Evolutionary conservation across 495 filamentous ascomycete genomes (phyloP).

Genomic region (Trichoderma erinaceum): DNA sequence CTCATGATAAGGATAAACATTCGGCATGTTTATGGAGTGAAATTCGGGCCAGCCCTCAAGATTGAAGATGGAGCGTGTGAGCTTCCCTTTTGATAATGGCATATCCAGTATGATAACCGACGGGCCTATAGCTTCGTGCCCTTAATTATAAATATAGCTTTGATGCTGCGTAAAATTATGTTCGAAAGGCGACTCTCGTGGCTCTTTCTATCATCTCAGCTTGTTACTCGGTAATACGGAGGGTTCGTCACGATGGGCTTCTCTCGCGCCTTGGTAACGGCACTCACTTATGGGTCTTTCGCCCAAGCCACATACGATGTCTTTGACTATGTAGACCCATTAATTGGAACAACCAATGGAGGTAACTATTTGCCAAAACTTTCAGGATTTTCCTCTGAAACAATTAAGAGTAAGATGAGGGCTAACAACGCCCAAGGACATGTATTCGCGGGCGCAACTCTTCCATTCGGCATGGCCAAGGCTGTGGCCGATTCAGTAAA

Average conservation of each 20-base stretch:
- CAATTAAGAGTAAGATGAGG: slow-evolving; percentile 14
- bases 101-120: not conserved
- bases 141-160: not conserved
- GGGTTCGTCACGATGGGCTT: not conserved
- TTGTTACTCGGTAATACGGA: not conserved
- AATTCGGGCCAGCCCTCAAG: not conserved
- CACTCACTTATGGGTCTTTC: not conserved
- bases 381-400: not conserved
- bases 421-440: slow-evolving; percentile 26
- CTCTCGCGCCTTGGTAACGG: not conserved
- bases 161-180: not conserved
- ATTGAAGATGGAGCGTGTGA: not conserved
- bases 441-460: slow-evolving; percentile 53
- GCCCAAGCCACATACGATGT: slow-evolving; percentile 23
- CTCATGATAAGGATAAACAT: not conserved
- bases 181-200: not conserved
- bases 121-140: not conserved
- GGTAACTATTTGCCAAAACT: slow-evolving; percentile 28
- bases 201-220: not conserved
- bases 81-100: not conserved
- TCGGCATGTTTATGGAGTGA: not conserved
- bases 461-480: slow-evolving; percentile 66
- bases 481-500: slow-evolving; percentile 57
- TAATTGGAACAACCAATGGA: slow-evolving; percentile 58
- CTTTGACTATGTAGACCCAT: slow-evolving; percentile 43